phyloP scores from a whole-genome alignment of 352 stramenopile genomes.

The Phytopythium kandeliae region DNA sequence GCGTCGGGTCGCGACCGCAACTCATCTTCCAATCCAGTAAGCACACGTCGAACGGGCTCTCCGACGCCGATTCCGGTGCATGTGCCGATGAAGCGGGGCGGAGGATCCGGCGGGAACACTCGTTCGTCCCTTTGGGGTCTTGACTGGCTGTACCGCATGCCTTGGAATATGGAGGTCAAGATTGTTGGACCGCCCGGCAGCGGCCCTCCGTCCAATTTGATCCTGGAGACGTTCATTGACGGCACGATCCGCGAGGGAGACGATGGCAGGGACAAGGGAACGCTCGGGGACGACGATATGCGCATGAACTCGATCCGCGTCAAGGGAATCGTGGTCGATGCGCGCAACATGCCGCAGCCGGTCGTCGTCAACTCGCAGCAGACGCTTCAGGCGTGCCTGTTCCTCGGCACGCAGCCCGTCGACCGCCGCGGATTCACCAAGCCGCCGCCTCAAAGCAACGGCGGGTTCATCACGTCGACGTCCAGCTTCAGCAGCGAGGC shows the following conservation, averaged over 20 bases:
- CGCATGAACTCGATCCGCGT: constrained; percentile 86
- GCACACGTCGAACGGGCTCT: constrained; percentile 39
- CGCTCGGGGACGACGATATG: constrained; percentile 66
- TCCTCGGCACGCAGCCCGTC: constrained; percentile 79
- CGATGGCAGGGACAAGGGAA: constrained; percentile 50
- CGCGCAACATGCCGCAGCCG: constrained; percentile 80
- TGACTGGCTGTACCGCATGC: constrained; percentile 88
- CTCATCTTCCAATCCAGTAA: constrained; percentile 16
- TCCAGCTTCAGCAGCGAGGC: constrained; percentile 40
- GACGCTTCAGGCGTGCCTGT: constrained; percentile 82
- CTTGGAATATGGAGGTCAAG: constrained; percentile 91
- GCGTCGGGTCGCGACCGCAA: constrained; percentile 60
- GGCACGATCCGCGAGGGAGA: constrained; percentile 72
- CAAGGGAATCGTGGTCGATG: constrained; percentile 85
- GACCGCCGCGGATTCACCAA: constrained; percentile 84
- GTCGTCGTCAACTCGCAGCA: constrained; percentile 86
- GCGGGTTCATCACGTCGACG: constrained; percentile 68
- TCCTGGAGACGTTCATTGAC: constrained; percentile 86
- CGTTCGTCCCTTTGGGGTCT: constrained; percentile 76
- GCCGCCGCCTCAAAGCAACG: constrained; percentile 81
- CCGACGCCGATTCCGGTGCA: constrained; percentile 81
- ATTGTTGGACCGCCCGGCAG: constrained; percentile 82
- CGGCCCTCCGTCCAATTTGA: constrained; percentile 79
- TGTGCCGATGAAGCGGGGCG: constrained; percentile 76
- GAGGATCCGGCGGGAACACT: constrained; percentile 51